Percentiles rank a stretch among this genome's conserved stretches.
These are phyloP conservation scores for Gossypium laxum DNA, from an alignment of 441 rosid genomes.

Conservation along the genomic window DNA sequence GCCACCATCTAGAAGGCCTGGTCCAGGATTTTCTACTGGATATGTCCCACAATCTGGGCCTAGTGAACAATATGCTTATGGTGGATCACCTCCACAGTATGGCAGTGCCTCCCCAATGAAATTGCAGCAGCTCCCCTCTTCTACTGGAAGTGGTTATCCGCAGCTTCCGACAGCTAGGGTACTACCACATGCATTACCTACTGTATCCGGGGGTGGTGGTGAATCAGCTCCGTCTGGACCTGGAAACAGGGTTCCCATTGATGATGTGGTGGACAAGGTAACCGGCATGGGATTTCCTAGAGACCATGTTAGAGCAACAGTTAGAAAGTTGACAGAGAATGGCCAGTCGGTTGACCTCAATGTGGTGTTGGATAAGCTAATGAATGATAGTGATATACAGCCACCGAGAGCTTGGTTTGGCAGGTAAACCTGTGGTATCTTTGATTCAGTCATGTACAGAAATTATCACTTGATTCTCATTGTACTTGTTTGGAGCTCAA, in stretches of 20 bases:
- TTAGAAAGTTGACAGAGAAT: constrained; percentile 62
- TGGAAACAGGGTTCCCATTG: constrained; percentile 67
- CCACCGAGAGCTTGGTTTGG: constrained; percentile 71
- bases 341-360: constrained; percentile 86
- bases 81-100: constrained; percentile 52
- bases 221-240: constrained; percentile 50
- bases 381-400: constrained; percentile 69
- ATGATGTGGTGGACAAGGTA: constrained; percentile 73
- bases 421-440: constrained; percentile 29
- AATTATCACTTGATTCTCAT: constrained; percentile 16
- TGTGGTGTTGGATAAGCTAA: constrained; percentile 77
- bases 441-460: constrained; percentile 33
- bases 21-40: constrained; percentile 51
- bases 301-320: constrained; percentile 76
- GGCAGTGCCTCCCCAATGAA: constrained; percentile 44
- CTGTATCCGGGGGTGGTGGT: constrained; percentile 50
- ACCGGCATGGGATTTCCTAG: constrained; percentile 78
- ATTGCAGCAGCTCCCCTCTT: constrained; percentile 35
- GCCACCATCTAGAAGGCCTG: constrained; percentile 46
- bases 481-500: constrained; percentile 12
- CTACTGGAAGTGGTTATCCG: constrained; percentile 49
- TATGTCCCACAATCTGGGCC: constrained; percentile 40
- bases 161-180: constrained; percentile 74
- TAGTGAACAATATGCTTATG: constrained; percentile 43
- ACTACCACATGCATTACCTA: constrained; percentile 60